Evolutionary conservation across 345 rosid genomes (phyloP).

Genomic region (Geranium brycei): DNA sequence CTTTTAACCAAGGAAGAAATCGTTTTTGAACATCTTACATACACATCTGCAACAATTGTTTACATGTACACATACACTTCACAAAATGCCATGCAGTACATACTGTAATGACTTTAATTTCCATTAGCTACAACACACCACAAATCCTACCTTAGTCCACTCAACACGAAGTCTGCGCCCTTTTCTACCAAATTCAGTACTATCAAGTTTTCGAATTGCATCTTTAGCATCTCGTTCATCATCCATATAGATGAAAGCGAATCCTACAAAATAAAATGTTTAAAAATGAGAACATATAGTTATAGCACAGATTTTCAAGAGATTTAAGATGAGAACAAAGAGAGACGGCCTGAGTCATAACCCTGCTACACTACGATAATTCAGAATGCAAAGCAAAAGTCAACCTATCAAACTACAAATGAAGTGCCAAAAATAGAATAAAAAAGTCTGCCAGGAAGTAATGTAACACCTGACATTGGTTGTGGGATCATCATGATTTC

Average conservation of each 20-base stretch:
- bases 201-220: conserved; percentile 85
- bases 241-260: conserved; percentile 92
- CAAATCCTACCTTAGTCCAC: conserved; percentile 69
- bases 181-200: conserved; percentile 72
- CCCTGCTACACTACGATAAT: neutral
- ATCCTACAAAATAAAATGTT: conserved; percentile 32
- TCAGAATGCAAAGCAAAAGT: neutral
- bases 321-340: neutral
- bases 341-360: neutral
- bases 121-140: neutral
- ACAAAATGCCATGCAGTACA: neutral
- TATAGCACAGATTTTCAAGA: neutral
- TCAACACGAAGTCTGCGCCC: conserved; percentile 93
- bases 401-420: neutral
- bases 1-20: neutral
- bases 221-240: conserved; percentile 96
- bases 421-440: conserved; percentile 2
- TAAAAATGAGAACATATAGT: neutral
- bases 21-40: neutral
- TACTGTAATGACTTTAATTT: neutral
- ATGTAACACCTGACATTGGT: conserved; percentile 39
- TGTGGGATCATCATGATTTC: conserved; percentile 58
- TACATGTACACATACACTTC: neutral
- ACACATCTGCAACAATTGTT: neutral
- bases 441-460: conserved; percentile 12